phyloP scores from a whole-genome alignment of 306 rosid species.

The Vicia faba region DNA sequence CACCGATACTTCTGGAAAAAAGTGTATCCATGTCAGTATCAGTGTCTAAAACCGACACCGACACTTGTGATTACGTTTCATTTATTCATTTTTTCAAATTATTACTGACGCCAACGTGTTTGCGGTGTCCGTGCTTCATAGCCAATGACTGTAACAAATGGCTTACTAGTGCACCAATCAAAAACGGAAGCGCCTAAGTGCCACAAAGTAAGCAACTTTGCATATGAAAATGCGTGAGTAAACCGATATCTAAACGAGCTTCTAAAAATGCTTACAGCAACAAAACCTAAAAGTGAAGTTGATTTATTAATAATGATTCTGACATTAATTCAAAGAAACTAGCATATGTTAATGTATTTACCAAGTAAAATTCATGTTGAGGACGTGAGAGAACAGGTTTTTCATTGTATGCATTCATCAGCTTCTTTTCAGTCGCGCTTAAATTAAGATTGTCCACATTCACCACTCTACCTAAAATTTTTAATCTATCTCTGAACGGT shows the following conservation, averaged over 20 bases:
- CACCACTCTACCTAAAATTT: constrained; percentile 80
- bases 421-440: constrained; percentile 79
- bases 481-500: constrained; percentile 88
- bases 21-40: too few species aligned
- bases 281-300: not conserved
- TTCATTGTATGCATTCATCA: constrained; percentile 93
- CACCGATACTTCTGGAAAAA: too few species aligned
- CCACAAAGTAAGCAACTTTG: too few species aligned
- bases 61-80: not conserved
- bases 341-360: constrained; percentile 35
- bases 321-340: not conserved
- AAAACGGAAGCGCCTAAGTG: not conserved
- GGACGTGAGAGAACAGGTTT: constrained; percentile 97
- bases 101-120: not conserved
- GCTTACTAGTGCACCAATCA: not conserved
- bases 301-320: not conserved
- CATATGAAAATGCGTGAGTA: not conserved
- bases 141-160: not conserved
- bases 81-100: not conserved
- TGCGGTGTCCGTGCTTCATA: not conserved
- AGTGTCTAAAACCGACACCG: too few species aligned
- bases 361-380: constrained; percentile 93
- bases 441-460: constrained; percentile 82
- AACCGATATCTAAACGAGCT: not conserved
- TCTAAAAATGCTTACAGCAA: constrained; percentile 12